Conservation (phyloP, 495 filamentous ascomycete species). For the Astrothelium subdiscretum region DNA sequence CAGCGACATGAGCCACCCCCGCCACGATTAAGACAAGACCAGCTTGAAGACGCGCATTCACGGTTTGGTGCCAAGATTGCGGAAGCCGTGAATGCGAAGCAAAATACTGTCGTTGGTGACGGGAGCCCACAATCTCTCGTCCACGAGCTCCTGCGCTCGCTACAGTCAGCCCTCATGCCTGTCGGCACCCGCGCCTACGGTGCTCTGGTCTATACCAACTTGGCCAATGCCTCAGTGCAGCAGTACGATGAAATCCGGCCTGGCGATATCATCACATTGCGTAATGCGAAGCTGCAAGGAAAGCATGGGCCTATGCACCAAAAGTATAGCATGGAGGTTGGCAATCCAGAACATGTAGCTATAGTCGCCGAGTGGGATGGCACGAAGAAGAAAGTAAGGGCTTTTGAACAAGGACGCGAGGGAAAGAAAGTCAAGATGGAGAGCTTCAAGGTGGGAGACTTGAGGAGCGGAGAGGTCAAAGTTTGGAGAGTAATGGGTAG, state of each 20-base stretch:
- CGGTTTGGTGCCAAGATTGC: constrained; percentile 65
- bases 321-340: constrained; percentile 67
- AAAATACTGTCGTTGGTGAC: constrained; percentile 72
- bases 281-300: constrained; percentile 90
- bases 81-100: constrained; percentile 48
- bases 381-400: constrained; percentile 93
- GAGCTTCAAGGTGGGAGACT: constrained; percentile 83
- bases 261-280: constrained; percentile 85
- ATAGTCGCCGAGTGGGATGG: constrained; percentile 99
- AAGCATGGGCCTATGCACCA: constrained; percentile 91
- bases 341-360: constrained; percentile 64
- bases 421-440: constrained; percentile 90
- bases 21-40: constrained; percentile 75
- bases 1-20: constrained; percentile 85
- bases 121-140: constrained; percentile 67
- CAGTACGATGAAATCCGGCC: constrained; percentile 90
- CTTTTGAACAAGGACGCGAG: constrained; percentile 91
- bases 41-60: constrained; percentile 73
- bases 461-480: constrained; percentile 89
- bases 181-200: constrained; percentile 83
- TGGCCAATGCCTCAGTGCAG: constrained; percentile 82
- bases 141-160: constrained; percentile 61
- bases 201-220: constrained; percentile 81
- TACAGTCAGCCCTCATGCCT: constrained; percentile 63
- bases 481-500: constrained; percentile 93